Percentiles rank a stretch among this genome's conserved stretches.
Conservation (phyloP, 495 filamentous ascomycete genomes). For the Penicillium subrubescens region DNA sequence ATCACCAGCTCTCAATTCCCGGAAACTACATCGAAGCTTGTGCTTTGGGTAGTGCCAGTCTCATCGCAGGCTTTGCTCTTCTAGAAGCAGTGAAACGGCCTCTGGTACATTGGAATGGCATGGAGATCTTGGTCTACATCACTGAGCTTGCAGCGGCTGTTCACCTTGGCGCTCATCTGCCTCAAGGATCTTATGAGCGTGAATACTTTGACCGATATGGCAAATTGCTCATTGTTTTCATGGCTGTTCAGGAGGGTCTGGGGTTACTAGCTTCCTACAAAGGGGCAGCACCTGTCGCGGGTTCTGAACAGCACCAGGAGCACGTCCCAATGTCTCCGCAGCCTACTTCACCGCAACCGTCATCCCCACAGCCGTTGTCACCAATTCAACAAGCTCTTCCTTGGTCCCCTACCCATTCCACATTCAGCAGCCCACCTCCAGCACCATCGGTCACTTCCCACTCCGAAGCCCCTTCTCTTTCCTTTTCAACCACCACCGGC, state of each 20-base stretch:
- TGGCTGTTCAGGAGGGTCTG: slow-evolving; percentile 43
- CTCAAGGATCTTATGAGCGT: slow-evolving; percentile 31
- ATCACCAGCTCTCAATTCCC: slow-evolving; percentile 33
- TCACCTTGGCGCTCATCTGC: slow-evolving; percentile 44
- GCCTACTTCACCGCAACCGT: slow-evolving; percentile 6
- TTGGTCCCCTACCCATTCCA: slow-evolving; percentile 22
- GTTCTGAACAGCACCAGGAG: slow-evolving; percentile 8
- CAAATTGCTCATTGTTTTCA: slow-evolving; percentile 44
- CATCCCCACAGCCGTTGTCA: slow-evolving; percentile 5
- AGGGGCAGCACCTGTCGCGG: not conserved
- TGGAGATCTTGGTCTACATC: slow-evolving; percentile 48
- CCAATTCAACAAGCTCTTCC: slow-evolving; percentile 10
- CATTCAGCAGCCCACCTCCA: slow-evolving; percentile 6
- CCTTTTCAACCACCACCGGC: slow-evolving; percentile 35
- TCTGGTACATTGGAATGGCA: slow-evolving; percentile 42
- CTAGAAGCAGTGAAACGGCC: slow-evolving; percentile 42
- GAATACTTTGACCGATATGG: slow-evolving; percentile 48
- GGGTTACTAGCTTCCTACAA: slow-evolving; percentile 34
- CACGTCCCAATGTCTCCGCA: slow-evolving; percentile 6
- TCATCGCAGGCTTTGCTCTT: slow-evolving; percentile 45
- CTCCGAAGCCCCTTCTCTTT: slow-evolving; percentile 30
- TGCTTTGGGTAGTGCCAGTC: slow-evolving; percentile 43
- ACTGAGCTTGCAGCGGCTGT: slow-evolving; percentile 44
- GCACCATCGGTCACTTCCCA: slow-evolving; percentile 8
- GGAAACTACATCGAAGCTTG: slow-evolving; percentile 46